phyloP scores from a whole-genome alignment of 2,329 filamentous ascomycete species.

The Aspergillus sp. region DNA sequence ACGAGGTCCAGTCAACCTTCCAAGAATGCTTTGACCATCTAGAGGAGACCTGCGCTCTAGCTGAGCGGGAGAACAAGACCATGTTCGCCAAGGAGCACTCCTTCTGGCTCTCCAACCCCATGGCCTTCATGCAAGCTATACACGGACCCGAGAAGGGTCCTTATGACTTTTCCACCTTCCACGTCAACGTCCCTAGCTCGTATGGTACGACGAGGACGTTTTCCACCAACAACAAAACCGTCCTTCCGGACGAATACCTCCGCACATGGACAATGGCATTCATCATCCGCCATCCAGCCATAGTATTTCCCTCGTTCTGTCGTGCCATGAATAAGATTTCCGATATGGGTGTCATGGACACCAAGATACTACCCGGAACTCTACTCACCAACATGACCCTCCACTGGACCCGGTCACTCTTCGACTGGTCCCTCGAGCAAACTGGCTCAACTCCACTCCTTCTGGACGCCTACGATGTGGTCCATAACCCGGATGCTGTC shows the following conservation, averaged over 20 bases:
- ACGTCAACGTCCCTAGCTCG: slow-evolving; percentile 14
- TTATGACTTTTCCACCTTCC: slow-evolving; percentile 18
- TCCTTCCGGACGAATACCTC: slow-evolving; percentile 1
- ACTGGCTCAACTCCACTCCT: not conserved
- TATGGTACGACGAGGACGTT: slow-evolving; percentile 23
- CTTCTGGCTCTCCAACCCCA: slow-evolving; percentile 29
- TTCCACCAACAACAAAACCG: slow-evolving; percentile 16
- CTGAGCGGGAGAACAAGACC: slow-evolving; percentile 28
- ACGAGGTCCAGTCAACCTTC: slow-evolving; percentile 23
- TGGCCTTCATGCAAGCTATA: slow-evolving; percentile 18
- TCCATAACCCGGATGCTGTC: not conserved
- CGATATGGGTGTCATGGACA: not conserved
- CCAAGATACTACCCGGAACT: not conserved
- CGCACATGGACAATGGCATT: slow-evolving; percentile 2
- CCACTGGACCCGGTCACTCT: not conserved
- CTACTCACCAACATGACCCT: not conserved
- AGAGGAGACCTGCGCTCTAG: slow-evolving; percentile 24
- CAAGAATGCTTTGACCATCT: slow-evolving; percentile 32
- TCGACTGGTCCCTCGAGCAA: not conserved
- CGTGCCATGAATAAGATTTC: not conserved
- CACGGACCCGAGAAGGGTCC: slow-evolving; percentile 5
- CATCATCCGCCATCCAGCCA: slow-evolving; percentile 3
- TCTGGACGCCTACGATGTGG: not conserved
- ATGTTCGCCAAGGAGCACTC: slow-evolving; percentile 43
- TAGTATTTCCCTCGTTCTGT: not conserved